Base-by-base conservation (phyloP, 805 yeast species). In the Sungouiozyma intestinalis region DNA sequence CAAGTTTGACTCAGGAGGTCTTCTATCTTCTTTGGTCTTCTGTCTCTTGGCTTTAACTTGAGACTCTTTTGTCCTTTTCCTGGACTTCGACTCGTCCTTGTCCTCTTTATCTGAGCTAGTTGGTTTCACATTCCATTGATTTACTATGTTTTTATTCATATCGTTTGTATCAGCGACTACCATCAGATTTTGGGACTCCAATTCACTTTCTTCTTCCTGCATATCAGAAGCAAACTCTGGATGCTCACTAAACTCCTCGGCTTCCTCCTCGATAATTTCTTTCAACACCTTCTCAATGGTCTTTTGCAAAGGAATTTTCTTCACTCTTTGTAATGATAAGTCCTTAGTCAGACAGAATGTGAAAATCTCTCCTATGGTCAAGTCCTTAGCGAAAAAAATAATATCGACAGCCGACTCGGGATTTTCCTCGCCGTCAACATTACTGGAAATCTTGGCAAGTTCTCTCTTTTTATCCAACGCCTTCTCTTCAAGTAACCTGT, bases 91-190 rank as follows among this genome's bases (percentile, higher is more conserved):
- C 37, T 62, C 64, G 8, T 57, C 60, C 20, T 41, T 43, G 39
- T 47, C 45, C 41, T 39, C 42, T 9, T n/a, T n/a, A n/a, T 37
- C 45, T 4, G 27, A 40, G 16, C 49, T 55, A n/a, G 45, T 40
- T 31, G 48, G 37, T 24, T 33, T 20, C 13, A 61, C 49, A 29
- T 66, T 71, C 96, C 97, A 88, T 38, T 77, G 59, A 16, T 76
- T 70, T 0, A 83, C 83, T 2, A 88, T 81, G 16, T 81, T 75
- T 54, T 80, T 85, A 59, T 90, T 90, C 64, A 86, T 72, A 3
- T 73, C 65, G 52, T 88, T 88, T 2, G 69, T 57, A 43, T 84
- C 85, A 39, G 65, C 67, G 4, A 74, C 85, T 3, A 73, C 76
- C 84, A 85, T 77, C 43, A 85, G 50, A 18, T 74, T 74, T 16